Evolutionary conservation across 2,329 filamentous ascomycete genomes (phyloP).

Genomic region (Alternaria sp.): DNA sequence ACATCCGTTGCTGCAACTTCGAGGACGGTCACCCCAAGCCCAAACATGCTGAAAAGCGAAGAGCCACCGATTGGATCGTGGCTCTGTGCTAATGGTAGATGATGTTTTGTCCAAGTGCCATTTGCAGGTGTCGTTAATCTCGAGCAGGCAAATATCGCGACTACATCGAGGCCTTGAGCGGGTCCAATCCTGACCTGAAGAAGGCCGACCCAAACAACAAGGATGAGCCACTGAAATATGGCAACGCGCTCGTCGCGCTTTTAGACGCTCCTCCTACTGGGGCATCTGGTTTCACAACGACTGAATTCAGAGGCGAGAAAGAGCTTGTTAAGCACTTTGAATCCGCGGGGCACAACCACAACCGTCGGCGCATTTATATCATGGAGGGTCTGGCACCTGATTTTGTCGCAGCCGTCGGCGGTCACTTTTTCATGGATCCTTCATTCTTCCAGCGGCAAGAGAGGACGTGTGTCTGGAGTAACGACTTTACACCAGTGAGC

Average conservation of each 20-base stretch:
- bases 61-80: slow-evolving; percentile 26
- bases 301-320: slow-evolving; percentile 17
- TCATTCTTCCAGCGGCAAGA: slow-evolving; percentile 43
- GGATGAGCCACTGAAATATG: slow-evolving; percentile 19
- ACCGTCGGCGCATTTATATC: slow-evolving; percentile 35
- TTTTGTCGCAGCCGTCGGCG: slow-evolving; percentile 35
- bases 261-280: slow-evolving; percentile 26
- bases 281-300: slow-evolving; percentile 20
- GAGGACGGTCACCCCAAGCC: slow-evolving; percentile 7
- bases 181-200: slow-evolving; percentile 37
- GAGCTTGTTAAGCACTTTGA: slow-evolving; percentile 28
- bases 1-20: not conserved
- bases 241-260: slow-evolving; percentile 33
- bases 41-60: not conserved
- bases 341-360: slow-evolving; percentile 8
- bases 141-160: slow-evolving; percentile 33
- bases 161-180: slow-evolving; percentile 37
- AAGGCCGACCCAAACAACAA: slow-evolving; percentile 41
- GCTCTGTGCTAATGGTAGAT: slow-evolving; percentile 36
- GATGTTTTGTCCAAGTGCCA: not conserved
- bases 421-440: slow-evolving; percentile 44
- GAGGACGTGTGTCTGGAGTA: slow-evolving; percentile 44
- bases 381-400: slow-evolving; percentile 44
- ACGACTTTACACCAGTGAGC: slow-evolving; percentile 43
- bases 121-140: slow-evolving; percentile 8